Conservation (phyloP, 192 early-diverging fungal genomes). For the Entomortierella parvispora region DNA sequence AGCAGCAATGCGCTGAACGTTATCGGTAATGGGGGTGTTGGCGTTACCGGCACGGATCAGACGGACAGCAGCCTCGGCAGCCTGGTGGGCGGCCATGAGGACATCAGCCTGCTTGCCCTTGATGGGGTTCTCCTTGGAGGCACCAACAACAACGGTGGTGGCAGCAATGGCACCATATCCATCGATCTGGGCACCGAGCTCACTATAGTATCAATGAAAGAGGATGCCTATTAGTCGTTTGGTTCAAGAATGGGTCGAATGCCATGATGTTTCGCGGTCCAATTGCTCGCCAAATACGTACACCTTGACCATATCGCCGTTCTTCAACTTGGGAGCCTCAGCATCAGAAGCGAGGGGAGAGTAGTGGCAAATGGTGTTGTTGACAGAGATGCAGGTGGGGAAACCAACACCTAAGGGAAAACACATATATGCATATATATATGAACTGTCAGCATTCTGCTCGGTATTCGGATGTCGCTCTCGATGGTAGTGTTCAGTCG, state of each 20-base stretch:
- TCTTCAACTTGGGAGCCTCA: conserved; percentile 67
- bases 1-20: conserved; percentile 79
- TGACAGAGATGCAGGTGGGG: conserved; percentile 88
- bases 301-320: conserved; percentile 90
- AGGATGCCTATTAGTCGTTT: not conserved
- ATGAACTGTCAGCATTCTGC: not conserved
- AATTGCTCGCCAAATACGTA: conserved; percentile 67
- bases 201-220: conserved; percentile 50
- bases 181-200: conserved; percentile 93
- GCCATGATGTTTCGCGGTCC: too few relatives aligned
- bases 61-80: conserved; percentile 86
- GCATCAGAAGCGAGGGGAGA: conserved; percentile 82
- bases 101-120: conserved; percentile 89
- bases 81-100: conserved; percentile 85
- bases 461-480: too few relatives aligned
- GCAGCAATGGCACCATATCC: conserved; percentile 86
- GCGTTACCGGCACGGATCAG: conserved; percentile 84
- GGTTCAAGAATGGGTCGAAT: too few relatives aligned
- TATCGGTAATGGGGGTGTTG: conserved; percentile 79
- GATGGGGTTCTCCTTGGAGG: conserved; percentile 78
- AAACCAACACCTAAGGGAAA: conserved; percentile 76
- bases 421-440: not conserved
- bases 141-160: conserved; percentile 87
- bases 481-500: too few relatives aligned
- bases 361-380: conserved; percentile 86